Evolutionary conservation across 164 flowering plant species (phyloP).

Genomic region (Tinospora cordifolia): DNA sequence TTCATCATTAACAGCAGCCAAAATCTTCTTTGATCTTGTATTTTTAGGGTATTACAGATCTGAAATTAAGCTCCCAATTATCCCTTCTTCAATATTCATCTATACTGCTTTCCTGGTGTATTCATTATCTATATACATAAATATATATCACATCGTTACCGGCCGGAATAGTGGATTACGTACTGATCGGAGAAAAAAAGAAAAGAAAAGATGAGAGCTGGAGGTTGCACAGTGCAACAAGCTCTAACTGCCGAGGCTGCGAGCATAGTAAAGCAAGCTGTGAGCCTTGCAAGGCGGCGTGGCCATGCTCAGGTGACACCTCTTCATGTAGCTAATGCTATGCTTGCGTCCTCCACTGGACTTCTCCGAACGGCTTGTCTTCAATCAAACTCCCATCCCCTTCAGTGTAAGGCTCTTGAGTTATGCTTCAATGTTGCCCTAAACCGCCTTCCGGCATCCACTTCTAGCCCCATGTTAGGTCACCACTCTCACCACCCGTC

Average conservation of each 20-base stretch:
- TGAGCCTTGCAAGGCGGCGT: constrained; percentile 60
- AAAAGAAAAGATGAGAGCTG: constrained; percentile 60
- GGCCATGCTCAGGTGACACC: constrained; percentile 98
- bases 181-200: too few species aligned
- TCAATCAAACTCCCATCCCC: constrained; percentile 86
- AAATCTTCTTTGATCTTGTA: too few species aligned
- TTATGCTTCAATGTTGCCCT: constrained; percentile 98
- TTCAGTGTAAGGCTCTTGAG: constrained; percentile 88
- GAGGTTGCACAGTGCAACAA: constrained; percentile 78
- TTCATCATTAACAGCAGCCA: background rate
- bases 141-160: too few species aligned
- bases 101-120: background rate
- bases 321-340: constrained; percentile 88
- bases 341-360: constrained; percentile 68
- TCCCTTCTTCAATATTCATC: too few species aligned
- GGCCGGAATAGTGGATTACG: too few species aligned
- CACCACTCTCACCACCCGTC: constrained; percentile 53
- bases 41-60: too few species aligned
- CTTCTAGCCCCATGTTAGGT: constrained; percentile 49
- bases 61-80: background rate
- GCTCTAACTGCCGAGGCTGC: constrained; percentile 80
- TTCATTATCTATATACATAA: too few species aligned
- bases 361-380: constrained; percentile 77
- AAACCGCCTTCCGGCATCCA: constrained; percentile 81
- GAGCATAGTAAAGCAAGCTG: constrained; percentile 65